Evolutionary conservation across 78 protist genomes (phyloP).

Genomic region (Cavenderia fasciculata): DNA sequence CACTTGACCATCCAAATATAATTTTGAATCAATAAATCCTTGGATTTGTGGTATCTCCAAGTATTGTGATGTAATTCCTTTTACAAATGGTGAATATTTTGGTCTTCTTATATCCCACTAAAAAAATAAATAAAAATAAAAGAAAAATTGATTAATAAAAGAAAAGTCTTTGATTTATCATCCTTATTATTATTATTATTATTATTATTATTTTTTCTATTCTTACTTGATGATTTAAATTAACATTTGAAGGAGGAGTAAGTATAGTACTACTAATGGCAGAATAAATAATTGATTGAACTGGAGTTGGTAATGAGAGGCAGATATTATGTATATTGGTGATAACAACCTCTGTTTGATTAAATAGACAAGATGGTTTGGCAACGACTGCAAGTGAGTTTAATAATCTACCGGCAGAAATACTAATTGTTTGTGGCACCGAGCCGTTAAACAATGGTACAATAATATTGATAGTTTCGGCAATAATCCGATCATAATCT

Average conservation of each 20-base stretch:
- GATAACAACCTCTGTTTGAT: slow-evolving; percentile 7
- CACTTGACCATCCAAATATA: slow-evolving; percentile 8
- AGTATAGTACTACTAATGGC: slow-evolving; percentile 31
- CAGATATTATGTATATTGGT: slow-evolving; percentile 30
- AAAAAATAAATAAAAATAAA: background rate
- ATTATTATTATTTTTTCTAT: too few species aligned
- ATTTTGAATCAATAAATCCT: slow-evolving; percentile 21
- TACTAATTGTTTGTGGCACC: slow-evolving; percentile 19
- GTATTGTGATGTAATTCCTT: slow-evolving; percentile 55
- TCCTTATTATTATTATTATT: too few species aligned
- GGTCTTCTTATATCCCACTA: slow-evolving; percentile 72
- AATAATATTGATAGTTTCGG: slow-evolving; percentile 11
- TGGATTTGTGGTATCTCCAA: slow-evolving; percentile 43
- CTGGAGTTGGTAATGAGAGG: slow-evolving; percentile 8
- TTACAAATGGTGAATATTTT: slow-evolving; percentile 59
- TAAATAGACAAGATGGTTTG: slow-evolving; percentile 38
- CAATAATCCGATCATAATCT: slow-evolving; percentile 27
- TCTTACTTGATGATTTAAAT: slow-evolving; percentile 66
- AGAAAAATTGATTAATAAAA: background rate
- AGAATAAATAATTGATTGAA: slow-evolving; percentile 38
- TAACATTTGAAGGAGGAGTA: slow-evolving; percentile 58
- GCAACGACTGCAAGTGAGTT: slow-evolving; percentile 19
- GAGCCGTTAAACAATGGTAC: slow-evolving; percentile 33
- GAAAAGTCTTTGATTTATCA: too few species aligned
- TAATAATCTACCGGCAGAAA: slow-evolving; percentile 22